Percentiles rank a stretch among this genome's conserved stretches.
These are phyloP conservation scores for Rhododendron ovatum DNA, from an alignment of 148 eudicot genomes.

Conservation along the genomic window DNA sequence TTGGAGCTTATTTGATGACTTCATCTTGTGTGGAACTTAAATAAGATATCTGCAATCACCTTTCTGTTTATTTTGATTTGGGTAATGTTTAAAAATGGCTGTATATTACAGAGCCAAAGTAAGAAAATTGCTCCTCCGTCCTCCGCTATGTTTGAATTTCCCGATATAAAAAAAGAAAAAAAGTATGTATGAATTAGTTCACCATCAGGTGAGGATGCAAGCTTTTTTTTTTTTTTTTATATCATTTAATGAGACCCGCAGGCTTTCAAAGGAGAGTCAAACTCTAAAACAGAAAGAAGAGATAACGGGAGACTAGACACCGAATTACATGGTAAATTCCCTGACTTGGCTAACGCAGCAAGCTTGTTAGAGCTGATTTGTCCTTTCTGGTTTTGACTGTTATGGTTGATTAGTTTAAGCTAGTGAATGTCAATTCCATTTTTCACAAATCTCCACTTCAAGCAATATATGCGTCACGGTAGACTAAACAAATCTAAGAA, in stretches of 20 bases:
- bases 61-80: neutral
- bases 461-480: neutral
- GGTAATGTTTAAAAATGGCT: neutral
- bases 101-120: neutral
- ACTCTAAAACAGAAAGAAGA: too few species aligned
- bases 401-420: neutral
- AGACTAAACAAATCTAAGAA: neutral
- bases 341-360: neutral
- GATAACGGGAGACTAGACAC: too few species aligned
- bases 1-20: conserved; percentile 20
- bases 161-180: neutral
- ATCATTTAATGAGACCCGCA: too few species aligned
- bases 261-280: too few species aligned
- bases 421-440: neutral
- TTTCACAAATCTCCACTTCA: neutral
- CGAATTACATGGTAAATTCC: too few species aligned
- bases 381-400: neutral
- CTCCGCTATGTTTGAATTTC: neutral
- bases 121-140: neutral
- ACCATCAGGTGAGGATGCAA: neutral
- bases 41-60: too few species aligned
- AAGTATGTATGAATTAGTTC: neutral
- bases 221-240: too few species aligned
- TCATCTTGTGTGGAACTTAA: conserved; percentile 7
- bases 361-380: neutral